Evolutionary conservation across 2,329 filamentous ascomycete species (phyloP).

Genomic region (Colletotrichum melonis): DNA sequence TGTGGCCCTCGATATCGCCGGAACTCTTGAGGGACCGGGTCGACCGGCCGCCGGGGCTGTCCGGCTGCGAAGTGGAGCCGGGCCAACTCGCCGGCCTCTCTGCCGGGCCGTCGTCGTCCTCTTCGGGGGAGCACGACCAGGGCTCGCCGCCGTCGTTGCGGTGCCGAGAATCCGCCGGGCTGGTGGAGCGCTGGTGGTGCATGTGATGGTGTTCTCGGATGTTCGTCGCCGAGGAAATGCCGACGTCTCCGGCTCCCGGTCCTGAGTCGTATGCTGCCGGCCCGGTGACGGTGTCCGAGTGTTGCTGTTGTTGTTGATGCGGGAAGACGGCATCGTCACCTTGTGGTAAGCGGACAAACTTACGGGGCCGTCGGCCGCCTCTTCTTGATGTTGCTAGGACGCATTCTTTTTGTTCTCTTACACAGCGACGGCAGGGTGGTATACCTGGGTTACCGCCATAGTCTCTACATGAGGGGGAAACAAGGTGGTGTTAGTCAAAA

Average conservation of each 20-base stretch:
- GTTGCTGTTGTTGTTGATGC: neutral
- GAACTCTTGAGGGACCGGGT: slow-evolving; percentile 25
- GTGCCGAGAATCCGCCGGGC: neutral
- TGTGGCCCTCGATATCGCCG: slow-evolving; percentile 49
- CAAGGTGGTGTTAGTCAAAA: neutral
- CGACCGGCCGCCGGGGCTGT: slow-evolving; percentile 35
- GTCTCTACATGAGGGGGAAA: slow-evolving; percentile 40
- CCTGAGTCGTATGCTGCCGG: neutral
- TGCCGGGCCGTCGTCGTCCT: slow-evolving; percentile 8
- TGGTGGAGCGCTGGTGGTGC: neutral
- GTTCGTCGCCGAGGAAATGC: neutral
- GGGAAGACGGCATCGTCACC: slow-evolving; percentile 7
- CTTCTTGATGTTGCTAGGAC: slow-evolving; percentile 53
- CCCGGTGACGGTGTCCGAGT: neutral
- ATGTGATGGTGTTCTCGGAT: neutral
- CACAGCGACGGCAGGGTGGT: slow-evolving; percentile 52
- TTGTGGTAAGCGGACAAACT: slow-evolving; percentile 17
- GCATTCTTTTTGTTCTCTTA: slow-evolving; percentile 51
- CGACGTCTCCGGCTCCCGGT: neutral
- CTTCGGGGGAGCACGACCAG: slow-evolving; percentile 36
- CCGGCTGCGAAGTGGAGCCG: slow-evolving; percentile 26
- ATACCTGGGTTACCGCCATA: slow-evolving; percentile 47
- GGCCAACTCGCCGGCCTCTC: slow-evolving; percentile 29
- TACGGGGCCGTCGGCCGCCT: slow-evolving; percentile 48
- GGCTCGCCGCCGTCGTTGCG: slow-evolving; percentile 30